These are phyloP conservation scores for Coemansia sp. DNA, from an alignment of 192 early-diverging fungal genomes.

Conservation along the genomic window DNA sequence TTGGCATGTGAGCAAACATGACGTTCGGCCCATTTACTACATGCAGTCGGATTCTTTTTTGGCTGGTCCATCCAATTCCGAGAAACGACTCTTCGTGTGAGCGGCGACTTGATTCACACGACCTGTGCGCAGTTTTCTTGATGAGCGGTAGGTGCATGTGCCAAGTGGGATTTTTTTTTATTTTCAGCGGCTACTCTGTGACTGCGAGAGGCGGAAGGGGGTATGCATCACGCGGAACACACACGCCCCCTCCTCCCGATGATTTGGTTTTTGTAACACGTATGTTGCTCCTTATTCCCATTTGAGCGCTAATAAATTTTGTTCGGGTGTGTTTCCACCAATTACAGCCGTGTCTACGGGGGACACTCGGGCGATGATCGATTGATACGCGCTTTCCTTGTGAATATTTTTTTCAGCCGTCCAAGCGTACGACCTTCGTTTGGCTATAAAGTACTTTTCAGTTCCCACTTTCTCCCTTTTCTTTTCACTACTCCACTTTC, in stretches of 20 bases:
- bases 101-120: background rate
- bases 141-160: background rate
- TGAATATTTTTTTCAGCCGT: background rate
- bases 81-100: background rate
- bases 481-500: background rate
- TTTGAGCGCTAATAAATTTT: background rate
- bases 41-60: no score
- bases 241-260: background rate
- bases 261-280: background rate
- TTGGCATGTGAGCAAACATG: slow-evolving; percentile 8
- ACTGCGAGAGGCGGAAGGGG: slow-evolving; percentile 11
- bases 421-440: background rate
- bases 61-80: background rate
- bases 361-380: background rate
- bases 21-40: background rate
- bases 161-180: background rate
- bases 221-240: slow-evolving; percentile 5
- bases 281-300: background rate
- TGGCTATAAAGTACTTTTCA: slow-evolving; percentile 2
- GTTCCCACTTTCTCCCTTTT: background rate
- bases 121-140: background rate
- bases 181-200: background rate
- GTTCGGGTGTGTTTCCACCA: background rate
- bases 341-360: background rate
- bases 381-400: background rate